Evolutionary conservation across 768 basidiomycete species (phyloP), one percentile per base, ranked within the genome.

Genomic region (Coprinopsis sp.): DNA sequence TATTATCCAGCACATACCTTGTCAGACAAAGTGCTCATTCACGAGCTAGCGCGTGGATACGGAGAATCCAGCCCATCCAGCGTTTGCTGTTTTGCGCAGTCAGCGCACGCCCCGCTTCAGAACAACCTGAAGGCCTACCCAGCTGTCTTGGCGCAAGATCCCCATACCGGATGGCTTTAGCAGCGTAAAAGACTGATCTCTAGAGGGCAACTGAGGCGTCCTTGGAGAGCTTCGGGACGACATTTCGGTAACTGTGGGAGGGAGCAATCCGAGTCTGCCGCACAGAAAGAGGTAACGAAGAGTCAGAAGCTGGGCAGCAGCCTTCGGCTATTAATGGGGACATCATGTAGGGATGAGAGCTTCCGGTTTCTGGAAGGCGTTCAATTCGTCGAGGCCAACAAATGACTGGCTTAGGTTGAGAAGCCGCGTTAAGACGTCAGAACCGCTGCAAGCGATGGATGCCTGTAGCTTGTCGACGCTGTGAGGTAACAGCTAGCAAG

Each of bases 1-100:
- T 21, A 24, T n/a, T n/a, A n/a, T n/a, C n/a, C n/a, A 19, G 7
- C n/a, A 49, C 57, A 8, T 47, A 76, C 78, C 44, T 71, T 76
- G 54, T 72, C 68, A 22, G 73, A 71, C 47, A 79, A 59, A n/a
- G 60, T 62, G 57, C 62, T 70, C 24, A 71, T 56, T 21, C 68
- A 61, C 22, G 74, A 71, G 29, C 63, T 68, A 63, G 34, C 65
- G 69, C 25, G 61, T 37, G 77, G 71, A 53, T 79, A 79, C 3
- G 70, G 71, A 10, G 69, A 69, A 40, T 72, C 71, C 18, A 28
- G 18, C 12, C 30, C 47, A 34, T 49, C 47, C 33, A 49, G 34
- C 8, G 47, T 49, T 27, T 49, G 54, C 62, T 63, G 49, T n/a
- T 33, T 22, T 21, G 31, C 33, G n/a, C 27, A 2, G 14, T 6